A percentile compares a stretch with the other conserved stretches of the same genome.
Evolutionary conservation across 164 flowering plant genomes (phyloP).

Genomic region (Annona squamosa): DNA sequence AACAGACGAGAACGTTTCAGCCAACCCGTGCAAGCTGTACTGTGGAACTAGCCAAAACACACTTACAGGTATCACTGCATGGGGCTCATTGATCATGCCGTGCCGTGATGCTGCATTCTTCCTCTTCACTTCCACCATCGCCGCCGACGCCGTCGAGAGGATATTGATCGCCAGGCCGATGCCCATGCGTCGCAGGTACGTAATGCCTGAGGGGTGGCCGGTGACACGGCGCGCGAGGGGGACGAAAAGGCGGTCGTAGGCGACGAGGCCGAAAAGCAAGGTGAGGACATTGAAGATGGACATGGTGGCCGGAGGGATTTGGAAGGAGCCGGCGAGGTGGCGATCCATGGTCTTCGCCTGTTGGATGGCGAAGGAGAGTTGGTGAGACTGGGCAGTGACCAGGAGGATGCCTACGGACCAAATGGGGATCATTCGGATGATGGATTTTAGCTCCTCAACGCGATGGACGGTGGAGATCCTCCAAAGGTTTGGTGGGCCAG

Average conservation of each 20-base stretch:
- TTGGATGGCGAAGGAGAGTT: constrained; percentile 16
- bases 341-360: constrained; percentile 22
- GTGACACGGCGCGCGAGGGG: constrained; percentile 9
- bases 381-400: constrained; percentile 12
- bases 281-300: constrained; percentile 16
- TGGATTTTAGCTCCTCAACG: constrained; percentile 20
- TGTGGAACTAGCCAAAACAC: constrained; percentile 52
- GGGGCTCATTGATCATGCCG: constrained; percentile 35
- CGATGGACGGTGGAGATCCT: constrained; percentile 19
- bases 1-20: constrained; percentile 37
- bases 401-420: constrained; percentile 17
- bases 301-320: constrained; percentile 19
- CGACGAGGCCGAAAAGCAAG: constrained; percentile 6
- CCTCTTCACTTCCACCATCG: constrained; percentile 40
- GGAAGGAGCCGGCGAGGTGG: constrained; percentile 14
- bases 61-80: constrained; percentile 36
- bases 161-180: constrained; percentile 38
- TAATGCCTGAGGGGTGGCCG: constrained; percentile 4
- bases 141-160: constrained; percentile 32
- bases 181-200: constrained; percentile 19
- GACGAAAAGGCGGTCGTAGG: constrained; percentile 13
- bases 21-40: constrained; percentile 34
- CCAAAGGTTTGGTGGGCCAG: constrained; percentile 13
- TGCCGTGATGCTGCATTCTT: constrained; percentile 35
- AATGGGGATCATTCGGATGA: constrained; percentile 18